Conservation (phyloP, 495 filamentous ascomycete species). For the Copromyces sp. region DNA sequence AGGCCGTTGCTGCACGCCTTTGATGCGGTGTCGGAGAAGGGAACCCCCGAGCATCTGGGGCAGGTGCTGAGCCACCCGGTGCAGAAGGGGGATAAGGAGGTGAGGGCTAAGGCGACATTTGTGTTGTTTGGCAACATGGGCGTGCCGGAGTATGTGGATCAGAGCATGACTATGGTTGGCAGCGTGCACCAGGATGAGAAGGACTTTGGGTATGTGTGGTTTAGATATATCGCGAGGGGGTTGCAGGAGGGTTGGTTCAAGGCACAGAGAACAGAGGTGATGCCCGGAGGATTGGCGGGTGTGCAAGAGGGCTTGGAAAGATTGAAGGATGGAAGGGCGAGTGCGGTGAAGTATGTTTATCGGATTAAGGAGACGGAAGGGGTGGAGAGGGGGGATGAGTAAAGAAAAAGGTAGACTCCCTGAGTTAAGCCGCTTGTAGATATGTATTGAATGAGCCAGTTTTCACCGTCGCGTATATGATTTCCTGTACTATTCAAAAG, state of each 20-base stretch:
- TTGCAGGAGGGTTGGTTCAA: constrained; percentile 51
- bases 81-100: constrained; percentile 9
- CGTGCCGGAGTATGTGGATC: constrained; percentile 24
- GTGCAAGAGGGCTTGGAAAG: constrained; percentile 46
- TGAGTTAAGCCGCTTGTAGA: background rate
- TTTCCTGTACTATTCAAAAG: background rate
- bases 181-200: constrained; percentile 38
- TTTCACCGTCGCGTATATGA: background rate
- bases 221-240: constrained; percentile 40
- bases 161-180: constrained; percentile 37
- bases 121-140: constrained; percentile 38
- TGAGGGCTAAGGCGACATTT: constrained; percentile 34
- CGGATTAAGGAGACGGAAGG: constrained; percentile 52
- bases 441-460: background rate
- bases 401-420: background rate
- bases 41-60: constrained; percentile 35
- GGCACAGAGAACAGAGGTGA: constrained; percentile 51
- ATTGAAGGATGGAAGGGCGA: constrained; percentile 52
- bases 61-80: constrained; percentile 33
- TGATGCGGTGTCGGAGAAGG: constrained; percentile 51
- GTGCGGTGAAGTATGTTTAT: constrained; percentile 60
- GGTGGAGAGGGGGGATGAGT: constrained; percentile 4
- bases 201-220: constrained; percentile 51
- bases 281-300: constrained; percentile 48
- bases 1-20: constrained; percentile 35